Conservation (phyloP, 305 asterid species). For the Fraxinus paxiana region DNA sequence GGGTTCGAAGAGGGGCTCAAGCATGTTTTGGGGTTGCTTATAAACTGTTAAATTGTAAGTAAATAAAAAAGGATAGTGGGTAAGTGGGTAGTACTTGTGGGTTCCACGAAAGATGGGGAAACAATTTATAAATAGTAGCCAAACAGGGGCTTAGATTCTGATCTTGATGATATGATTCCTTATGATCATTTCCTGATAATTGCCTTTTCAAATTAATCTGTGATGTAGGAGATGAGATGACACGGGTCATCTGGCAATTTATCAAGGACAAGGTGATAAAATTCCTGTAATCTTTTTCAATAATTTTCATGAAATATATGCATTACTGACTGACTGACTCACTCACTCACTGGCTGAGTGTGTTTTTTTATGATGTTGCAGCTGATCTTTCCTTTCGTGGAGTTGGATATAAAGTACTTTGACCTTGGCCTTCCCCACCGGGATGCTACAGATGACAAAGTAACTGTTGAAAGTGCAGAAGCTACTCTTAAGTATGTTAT, state of each 20-base stretch:
- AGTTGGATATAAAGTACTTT: constrained; percentile 84
- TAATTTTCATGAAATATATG: neutral
- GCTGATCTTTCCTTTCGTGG: constrained; percentile 91
- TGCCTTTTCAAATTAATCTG: constrained; percentile 7
- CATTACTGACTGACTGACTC: neutral
- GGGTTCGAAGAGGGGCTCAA: neutral
- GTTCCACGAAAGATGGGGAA: neutral
- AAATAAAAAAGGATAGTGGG: neutral
- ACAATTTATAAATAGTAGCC: neutral
- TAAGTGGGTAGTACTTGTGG: neutral
- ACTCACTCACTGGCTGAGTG: neutral
- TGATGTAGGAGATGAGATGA: constrained; percentile 90
- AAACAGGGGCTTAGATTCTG: neutral
- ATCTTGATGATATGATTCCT: neutral
- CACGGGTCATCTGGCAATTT: constrained; percentile 83
- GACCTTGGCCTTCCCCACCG: constrained; percentile 91
- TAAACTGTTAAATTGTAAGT: neutral
- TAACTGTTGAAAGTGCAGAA: constrained; percentile 89
- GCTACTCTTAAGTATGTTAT: constrained; percentile 82
- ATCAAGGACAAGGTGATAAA: constrained; percentile 81
- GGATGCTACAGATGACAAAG: constrained; percentile 90
- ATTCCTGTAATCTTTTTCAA: neutral
- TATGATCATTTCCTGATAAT: constrained; percentile 4
- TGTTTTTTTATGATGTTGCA: constrained; percentile 27
- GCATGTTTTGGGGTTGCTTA: neutral